Evolutionary conservation across 1,284 basidiomycete genomes (phyloP), one percentile per base, ranked within the genome.

Genomic region (Heterobasidion annosum): DNA sequence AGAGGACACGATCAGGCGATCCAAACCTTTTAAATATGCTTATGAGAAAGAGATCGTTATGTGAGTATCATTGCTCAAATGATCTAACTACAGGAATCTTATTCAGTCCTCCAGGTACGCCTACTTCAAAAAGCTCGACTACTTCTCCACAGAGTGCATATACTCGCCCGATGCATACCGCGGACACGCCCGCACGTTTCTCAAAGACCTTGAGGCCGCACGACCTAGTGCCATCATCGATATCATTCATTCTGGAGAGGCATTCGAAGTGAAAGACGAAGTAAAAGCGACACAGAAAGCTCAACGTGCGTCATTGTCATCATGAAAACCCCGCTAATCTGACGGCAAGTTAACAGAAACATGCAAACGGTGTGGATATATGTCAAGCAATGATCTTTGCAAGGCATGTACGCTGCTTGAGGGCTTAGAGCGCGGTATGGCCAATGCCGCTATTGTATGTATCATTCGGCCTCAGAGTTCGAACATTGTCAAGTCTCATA

Each of bases 31-130:
- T 81, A 99, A 98, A 70, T 95, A 98, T 65, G 89, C 94, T 0
- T 99, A 99, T 66, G 97, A 99, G 73, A 99, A 99, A 73, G 96
- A 99, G 71, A 99, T 99, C 48, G 96, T 99, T 60, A 98, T 99
- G 95, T 92, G 61, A 59, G 82, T 70, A 8, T 15, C 25, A 19
- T 1, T 33, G 3, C 34, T 35, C 13, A 4, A n/a, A 25, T 52
- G 46, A n/a, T 50, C 25, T 54, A 34, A 54, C 37, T 51, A 15
- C 10, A 37, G n/a, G 5, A 15, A 12, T 10, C 18, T 16, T 19
- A 35, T 16, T 3, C n/a, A 48, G 44, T 59, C 16, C 19, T 8
- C 58, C 16, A 94, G 91, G 89, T 97, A 98, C 67, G 95, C 95
- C 9, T 98, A 98, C 72, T 98, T 98, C 75, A 98, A 97, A 71